These are phyloP conservation scores for Hawksworthiomyces lignivorus DNA, from an alignment of 2,329 filamentous ascomycete genomes.

Conservation along the genomic window DNA sequence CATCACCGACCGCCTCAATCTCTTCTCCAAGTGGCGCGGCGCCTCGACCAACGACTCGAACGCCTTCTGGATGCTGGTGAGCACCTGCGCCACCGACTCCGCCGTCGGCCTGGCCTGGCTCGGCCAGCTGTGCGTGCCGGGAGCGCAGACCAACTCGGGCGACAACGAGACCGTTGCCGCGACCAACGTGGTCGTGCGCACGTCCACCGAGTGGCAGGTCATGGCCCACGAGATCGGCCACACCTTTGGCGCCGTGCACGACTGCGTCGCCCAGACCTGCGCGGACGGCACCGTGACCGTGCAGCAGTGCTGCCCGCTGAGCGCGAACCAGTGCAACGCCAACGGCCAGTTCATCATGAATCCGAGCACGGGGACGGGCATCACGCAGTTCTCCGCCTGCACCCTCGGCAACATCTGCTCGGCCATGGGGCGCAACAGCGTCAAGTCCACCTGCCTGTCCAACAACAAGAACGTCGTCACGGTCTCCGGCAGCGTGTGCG, in stretches of 20 bases:
- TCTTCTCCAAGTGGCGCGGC: slow-evolving; percentile 86
- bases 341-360: slow-evolving; percentile 88
- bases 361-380: slow-evolving; percentile 67
- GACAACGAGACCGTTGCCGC: slow-evolving; percentile 68
- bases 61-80: slow-evolving; percentile 88
- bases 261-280: slow-evolving; percentile 70
- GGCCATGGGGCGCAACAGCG: slow-evolving; percentile 67
- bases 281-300: slow-evolving; percentile 43
- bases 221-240: slow-evolving; percentile 92
- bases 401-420: slow-evolving; percentile 91
- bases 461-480: slow-evolving; percentile 78
- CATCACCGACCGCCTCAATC: slow-evolving; percentile 72
- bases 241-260: slow-evolving; percentile 92
- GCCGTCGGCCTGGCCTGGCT: slow-evolving; percentile 92
- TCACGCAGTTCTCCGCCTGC: slow-evolving; percentile 79
- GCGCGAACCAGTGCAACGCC: slow-evolving; percentile 61
- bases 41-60: slow-evolving; percentile 62
- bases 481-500: slow-evolving; percentile 77
- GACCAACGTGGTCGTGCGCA: slow-evolving; percentile 83
- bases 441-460: slow-evolving; percentile 70
- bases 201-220: slow-evolving; percentile 84
- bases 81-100: slow-evolving; percentile 69
- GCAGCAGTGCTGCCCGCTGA: slow-evolving; percentile 73
- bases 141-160: slow-evolving; percentile 46
- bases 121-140: slow-evolving; percentile 68